Conservation (phyloP, 306 rosid genomes). For the Macrotyloma uniflorum region DNA sequence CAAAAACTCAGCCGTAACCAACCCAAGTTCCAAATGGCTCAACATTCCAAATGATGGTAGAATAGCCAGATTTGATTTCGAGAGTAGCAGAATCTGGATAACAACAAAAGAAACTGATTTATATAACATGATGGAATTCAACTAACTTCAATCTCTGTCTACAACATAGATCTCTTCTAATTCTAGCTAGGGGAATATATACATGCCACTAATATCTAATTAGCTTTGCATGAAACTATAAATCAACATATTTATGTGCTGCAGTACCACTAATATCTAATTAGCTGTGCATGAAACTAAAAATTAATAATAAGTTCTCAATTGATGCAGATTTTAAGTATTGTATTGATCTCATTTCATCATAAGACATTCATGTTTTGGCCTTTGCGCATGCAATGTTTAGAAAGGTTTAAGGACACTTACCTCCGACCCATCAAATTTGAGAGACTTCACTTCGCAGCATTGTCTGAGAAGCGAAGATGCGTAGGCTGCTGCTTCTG, state of each 20-base stretch:
- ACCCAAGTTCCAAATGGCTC: not conserved
- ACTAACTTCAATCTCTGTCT: not conserved
- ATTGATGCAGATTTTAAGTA: too few species aligned
- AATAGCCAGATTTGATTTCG: too few species aligned
- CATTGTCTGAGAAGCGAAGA: not conserved
- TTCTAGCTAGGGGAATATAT: not conserved
- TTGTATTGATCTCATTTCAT: not conserved
- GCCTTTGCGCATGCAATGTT: not conserved
- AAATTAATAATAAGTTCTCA: too few species aligned
- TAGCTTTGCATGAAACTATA: too few species aligned
- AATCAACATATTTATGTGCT: too few species aligned
- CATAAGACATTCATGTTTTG: not conserved
- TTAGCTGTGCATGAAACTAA: too few species aligned
- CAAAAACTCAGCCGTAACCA: not conserved
- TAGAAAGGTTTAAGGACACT: not conserved
- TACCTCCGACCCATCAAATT: constrained; percentile 1
- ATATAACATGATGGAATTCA: not conserved
- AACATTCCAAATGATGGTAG: not conserved
- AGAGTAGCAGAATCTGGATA: not conserved
- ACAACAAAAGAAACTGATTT: not conserved
- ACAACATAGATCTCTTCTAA: not conserved
- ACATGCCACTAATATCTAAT: too few species aligned
- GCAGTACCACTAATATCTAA: not conserved
- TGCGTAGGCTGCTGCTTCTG: not conserved
- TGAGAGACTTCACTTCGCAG: not conserved